phyloP scores from a whole-genome alignment of 257 asterid genomes.

The Solanum lignicaule region DNA sequence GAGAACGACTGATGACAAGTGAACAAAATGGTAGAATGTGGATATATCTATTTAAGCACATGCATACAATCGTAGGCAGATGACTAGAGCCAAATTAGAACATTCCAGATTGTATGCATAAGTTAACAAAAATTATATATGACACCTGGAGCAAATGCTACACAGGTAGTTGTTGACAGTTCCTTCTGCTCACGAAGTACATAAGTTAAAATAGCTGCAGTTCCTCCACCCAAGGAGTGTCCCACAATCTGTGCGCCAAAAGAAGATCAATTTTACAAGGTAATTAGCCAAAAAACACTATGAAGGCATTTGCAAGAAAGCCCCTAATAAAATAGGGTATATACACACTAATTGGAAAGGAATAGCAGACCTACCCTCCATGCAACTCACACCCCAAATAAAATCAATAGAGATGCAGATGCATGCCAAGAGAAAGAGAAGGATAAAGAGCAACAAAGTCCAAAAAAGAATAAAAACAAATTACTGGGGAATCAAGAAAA shows the following conservation, averaged over 20 bases:
- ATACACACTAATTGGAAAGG: background rate
- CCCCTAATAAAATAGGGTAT: background rate
- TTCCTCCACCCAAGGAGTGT: constrained; percentile 97
- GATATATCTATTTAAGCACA: background rate
- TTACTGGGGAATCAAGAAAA: background rate
- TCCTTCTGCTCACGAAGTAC: constrained; percentile 86
- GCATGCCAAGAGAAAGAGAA: background rate
- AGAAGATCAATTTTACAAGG: background rate
- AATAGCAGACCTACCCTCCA: background rate
- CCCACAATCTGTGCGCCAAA: constrained; percentile 58
- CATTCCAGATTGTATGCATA: background rate
- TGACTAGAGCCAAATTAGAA: background rate
- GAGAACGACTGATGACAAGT: background rate
- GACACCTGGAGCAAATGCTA: constrained; percentile 96
- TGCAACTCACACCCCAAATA: background rate
- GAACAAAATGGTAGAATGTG: background rate
- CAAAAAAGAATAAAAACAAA: background rate
- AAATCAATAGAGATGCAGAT: background rate
- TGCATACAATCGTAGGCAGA: background rate
- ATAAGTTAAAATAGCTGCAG: constrained; percentile 82
- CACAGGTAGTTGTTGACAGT: constrained; percentile 66
- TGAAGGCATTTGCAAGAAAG: background rate
- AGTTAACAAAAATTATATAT: background rate
- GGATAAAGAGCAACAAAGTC: background rate
- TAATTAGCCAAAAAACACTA: background rate